Evolutionary conservation across 768 basidiomycete genomes (phyloP).

Genomic region (Boletus coccyginus): DNA sequence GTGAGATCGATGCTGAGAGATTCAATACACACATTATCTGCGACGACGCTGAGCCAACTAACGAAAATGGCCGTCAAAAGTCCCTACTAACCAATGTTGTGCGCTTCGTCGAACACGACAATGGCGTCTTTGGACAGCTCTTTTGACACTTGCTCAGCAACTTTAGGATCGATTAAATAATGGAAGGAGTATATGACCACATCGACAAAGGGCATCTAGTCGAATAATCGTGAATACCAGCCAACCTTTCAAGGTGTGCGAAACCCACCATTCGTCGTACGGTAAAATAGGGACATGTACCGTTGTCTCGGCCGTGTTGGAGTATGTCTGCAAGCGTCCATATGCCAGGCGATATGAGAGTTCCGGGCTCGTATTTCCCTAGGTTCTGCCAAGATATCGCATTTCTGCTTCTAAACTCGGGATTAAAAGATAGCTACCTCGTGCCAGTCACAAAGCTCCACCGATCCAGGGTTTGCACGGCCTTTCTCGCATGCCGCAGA

Average conservation of each 20-base stretch:
- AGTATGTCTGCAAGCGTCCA: slow-evolving; percentile 94
- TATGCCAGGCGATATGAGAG: slow-evolving; percentile 79
- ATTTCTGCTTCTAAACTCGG: not conserved
- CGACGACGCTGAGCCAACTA: slow-evolving; percentile 1
- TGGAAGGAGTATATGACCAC: slow-evolving; percentile 99
- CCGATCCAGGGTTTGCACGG: slow-evolving; percentile 81
- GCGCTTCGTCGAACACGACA: slow-evolving; percentile 98
- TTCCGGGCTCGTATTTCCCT: slow-evolving; percentile 76
- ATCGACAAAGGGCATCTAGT: slow-evolving; percentile 93
- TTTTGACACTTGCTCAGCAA: slow-evolving; percentile 98
- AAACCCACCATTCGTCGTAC: slow-evolving; percentile 89
- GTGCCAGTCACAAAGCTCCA: slow-evolving; percentile 92
- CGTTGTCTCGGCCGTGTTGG: slow-evolving; percentile 81
- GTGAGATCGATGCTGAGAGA: slow-evolving; percentile 97
- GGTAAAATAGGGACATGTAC: slow-evolving; percentile 92
- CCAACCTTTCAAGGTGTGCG: not conserved
- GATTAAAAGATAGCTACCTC: slow-evolving; percentile 57
- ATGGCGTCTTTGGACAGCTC: slow-evolving; percentile 98
- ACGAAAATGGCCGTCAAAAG: not conserved
- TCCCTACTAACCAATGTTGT: slow-evolving; percentile 81
- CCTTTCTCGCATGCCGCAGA: slow-evolving; percentile 80
- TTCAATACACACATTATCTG: slow-evolving; percentile 98
- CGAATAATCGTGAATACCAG: not conserved
- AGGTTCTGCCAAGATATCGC: slow-evolving; percentile 57
- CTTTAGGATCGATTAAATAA: slow-evolving; percentile 97